Base-by-base conservation (phyloP, 805 yeast genomes). In the Starmerella davenportii region DNA sequence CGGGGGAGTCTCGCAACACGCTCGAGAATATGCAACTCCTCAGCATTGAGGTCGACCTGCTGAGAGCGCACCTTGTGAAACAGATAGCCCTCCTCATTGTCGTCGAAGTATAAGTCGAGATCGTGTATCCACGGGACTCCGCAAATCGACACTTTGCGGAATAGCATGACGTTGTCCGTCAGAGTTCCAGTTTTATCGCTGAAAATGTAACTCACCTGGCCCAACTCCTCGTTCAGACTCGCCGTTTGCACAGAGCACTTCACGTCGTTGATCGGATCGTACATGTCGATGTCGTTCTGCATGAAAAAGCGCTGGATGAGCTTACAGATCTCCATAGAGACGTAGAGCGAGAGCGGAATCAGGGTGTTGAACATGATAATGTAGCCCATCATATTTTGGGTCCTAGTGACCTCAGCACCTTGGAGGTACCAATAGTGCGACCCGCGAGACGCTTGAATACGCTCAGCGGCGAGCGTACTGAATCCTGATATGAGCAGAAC, bases 131-230 rank as follows among this genome's bases (percentile, higher is more conserved):
- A 90, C 4, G 93, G 73, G 3, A 76, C 67, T 2, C 99, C 99
- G 38, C 79, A 76, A 4, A 90, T 76, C 8, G 92, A 72, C 48
- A 87, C 70, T 52, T 85, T 85, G 34, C 95, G 67, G 56, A 90
- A 90, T 21, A 87, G 61, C 99, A 90, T 90, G 50, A 76, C 61
- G 54, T 90, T 90, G 50, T 90, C 96, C 1, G 99, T 90, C 43
- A 90, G 66, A 0, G 99, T 90, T 8, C 99, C 99, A 0, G 98
- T 90, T 57, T 90, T 90, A 58, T 90, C 99, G 43, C 94, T 79
- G 56, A 90, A 90, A 3, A 90, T 69, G 53, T 87, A 85, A 36
- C 93, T 77, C 1, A 92, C 95, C 55, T 90, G 99, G 2, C 99
- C 99, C 50, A 90, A 63, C 58, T 90, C 98, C 55, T 90, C 99